Evolutionary conservation across 2,329 filamentous ascomycete genomes (phyloP).

Genomic region (Colletotrichum sp.): DNA sequence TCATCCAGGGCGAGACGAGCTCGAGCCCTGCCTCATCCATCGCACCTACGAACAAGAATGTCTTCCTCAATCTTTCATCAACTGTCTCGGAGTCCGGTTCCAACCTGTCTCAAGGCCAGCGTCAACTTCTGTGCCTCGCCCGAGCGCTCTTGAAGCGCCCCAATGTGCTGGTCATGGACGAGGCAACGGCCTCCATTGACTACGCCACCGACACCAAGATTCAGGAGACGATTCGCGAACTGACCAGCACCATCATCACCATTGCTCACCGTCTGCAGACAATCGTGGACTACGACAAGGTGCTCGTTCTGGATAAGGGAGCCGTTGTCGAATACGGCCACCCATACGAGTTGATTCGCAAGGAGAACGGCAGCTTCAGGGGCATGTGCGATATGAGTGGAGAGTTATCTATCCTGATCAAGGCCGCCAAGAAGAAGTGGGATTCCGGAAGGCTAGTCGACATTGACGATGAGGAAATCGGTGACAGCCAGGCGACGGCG

Average conservation of each 20-base stretch:
- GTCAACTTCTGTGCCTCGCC: constrained; percentile 91
- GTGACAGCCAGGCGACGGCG: neutral
- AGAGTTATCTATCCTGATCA: constrained; percentile 54
- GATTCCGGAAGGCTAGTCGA: constrained; percentile 42
- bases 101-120: constrained; percentile 94
- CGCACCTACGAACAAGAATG: constrained; percentile 82
- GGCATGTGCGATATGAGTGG: constrained; percentile 71
- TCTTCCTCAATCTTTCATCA: constrained; percentile 87
- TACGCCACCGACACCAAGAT: constrained; percentile 96
- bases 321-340: constrained; percentile 88
- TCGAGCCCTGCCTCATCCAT: constrained; percentile 23
- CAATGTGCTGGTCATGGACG: constrained; percentile 97
- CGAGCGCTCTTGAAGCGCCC: constrained; percentile 90
- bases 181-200: constrained; percentile 96
- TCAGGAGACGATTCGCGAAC: constrained; percentile 92
- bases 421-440: constrained; percentile 61
- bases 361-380: constrained; percentile 67
- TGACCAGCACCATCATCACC: constrained; percentile 92
- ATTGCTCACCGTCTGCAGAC: constrained; percentile 96
- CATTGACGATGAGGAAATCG: constrained; percentile 22
- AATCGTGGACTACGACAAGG: constrained; percentile 98
- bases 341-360: constrained; percentile 79
- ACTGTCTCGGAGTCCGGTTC: constrained; percentile 87
- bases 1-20: neutral
- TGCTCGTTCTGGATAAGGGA: constrained; percentile 91